A percentile compares a stretch with the other conserved stretches of the same genome.
Evolutionary conservation across 2,329 filamentous ascomycete species (phyloP).

Genomic region (Mycosphaerella sp.): DNA sequence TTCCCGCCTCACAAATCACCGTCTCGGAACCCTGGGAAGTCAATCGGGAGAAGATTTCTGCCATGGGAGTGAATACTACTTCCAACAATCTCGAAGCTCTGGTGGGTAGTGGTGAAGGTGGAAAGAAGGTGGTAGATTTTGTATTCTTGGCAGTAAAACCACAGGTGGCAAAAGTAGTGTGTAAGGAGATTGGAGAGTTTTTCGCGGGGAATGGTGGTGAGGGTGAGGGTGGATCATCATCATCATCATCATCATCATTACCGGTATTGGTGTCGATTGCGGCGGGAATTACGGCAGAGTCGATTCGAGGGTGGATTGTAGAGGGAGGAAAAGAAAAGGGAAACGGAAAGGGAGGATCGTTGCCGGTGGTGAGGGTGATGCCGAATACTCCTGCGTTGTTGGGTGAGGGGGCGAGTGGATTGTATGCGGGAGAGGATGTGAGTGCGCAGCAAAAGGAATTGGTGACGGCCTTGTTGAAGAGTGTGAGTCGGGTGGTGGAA

Average conservation of each 20-base stretch:
- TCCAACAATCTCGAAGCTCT: constrained; percentile 24
- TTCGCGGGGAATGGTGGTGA: background rate
- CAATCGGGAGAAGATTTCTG: constrained; percentile 27
- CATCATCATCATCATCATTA: background rate
- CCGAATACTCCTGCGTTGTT: constrained; percentile 27
- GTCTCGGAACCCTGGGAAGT: constrained; percentile 29
- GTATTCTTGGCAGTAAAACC: constrained; percentile 28
- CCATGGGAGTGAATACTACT: constrained; percentile 24
- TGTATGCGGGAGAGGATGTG: constrained; percentile 25
- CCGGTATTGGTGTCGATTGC: constrained; percentile 26
- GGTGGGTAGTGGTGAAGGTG: background rate
- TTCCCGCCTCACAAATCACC: constrained; percentile 23
- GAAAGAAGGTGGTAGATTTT: constrained; percentile 19
- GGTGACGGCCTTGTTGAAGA: constrained; percentile 20
- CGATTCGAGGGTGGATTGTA: constrained; percentile 22
- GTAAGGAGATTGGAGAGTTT: constrained; percentile 22
- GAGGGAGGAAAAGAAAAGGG: constrained; percentile 18
- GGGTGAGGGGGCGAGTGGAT: constrained; percentile 25
- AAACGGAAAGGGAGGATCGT: constrained; percentile 17
- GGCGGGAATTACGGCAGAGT: constrained; percentile 22
- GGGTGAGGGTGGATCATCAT: too few species aligned
- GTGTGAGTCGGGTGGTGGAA: constrained; percentile 25
- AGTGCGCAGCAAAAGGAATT: constrained; percentile 19
- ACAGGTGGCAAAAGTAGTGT: constrained; percentile 26
- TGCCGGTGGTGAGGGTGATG: constrained; percentile 26